A percentile compares a stretch with the other conserved stretches of the same genome.
phyloP scores from a whole-genome alignment of 169 alveolate species.

The Plasmodium blacklocki region DNA sequence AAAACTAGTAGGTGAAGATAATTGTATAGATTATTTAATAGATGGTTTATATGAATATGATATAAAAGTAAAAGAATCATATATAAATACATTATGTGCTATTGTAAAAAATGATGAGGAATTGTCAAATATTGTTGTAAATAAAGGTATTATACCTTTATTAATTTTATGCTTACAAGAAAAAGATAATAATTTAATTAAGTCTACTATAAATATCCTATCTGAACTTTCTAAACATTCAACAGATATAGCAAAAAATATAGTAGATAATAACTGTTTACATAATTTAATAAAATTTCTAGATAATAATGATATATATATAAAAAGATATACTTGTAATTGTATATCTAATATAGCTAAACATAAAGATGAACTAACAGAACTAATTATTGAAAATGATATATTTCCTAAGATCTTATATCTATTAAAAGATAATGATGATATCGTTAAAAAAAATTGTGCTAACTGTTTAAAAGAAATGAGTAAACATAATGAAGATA shows the following conservation, averaged over 20 bases:
- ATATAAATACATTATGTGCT: conserved; percentile 69
- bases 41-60: conserved; percentile 67
- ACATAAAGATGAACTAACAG: conserved; percentile 72
- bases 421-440: conserved; percentile 68
- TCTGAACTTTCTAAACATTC: conserved; percentile 65
- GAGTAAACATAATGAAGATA: conserved; percentile 75
- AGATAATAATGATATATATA: conserved; percentile 43
- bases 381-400: conserved; percentile 60
- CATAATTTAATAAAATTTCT: conserved; percentile 48
- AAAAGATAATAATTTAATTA: conserved; percentile 55
- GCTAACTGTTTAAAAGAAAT: conserved; percentile 66
- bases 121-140: conserved; percentile 34
- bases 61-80: conserved; percentile 41
- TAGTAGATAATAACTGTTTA: conserved; percentile 63
- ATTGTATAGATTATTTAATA: conserved; percentile 60
- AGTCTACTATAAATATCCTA: conserved; percentile 19
- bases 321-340: conserved; percentile 52
- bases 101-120: conserved; percentile 44
- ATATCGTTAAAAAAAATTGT: conserved; percentile 65
- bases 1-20: conserved; percentile 48
- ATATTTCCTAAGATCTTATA: conserved; percentile 56
- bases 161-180: conserved; percentile 55
- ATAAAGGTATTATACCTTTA: conserved; percentile 67
- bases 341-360: conserved; percentile 67
- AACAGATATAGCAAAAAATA: conserved; percentile 50